These are phyloP conservation scores for Paraurostyla sp. DNA, from an alignment of 73 alveolate genomes.

Conservation along the genomic window DNA sequence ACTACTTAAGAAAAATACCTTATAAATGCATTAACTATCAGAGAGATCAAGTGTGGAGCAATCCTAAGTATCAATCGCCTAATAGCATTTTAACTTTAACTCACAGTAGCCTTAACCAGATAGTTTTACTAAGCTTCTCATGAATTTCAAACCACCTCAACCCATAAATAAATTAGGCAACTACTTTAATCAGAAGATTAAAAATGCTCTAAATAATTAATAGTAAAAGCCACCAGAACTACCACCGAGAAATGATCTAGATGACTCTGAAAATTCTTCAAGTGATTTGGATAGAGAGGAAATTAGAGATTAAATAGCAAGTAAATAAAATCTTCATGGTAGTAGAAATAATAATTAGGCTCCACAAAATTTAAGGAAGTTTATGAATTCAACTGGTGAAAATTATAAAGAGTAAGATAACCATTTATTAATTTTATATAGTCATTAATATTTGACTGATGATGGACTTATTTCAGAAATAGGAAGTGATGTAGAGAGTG, in stretches of 20 bases:
- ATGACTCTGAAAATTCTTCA: neutral
- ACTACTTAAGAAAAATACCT: neutral
- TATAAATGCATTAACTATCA: too few relatives aligned
- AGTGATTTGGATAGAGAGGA: constrained; percentile 4
- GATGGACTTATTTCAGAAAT: constrained; percentile 1
- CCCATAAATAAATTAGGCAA: neutral
- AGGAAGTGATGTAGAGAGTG: constrained; percentile 39
- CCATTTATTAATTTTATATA: too few relatives aligned
- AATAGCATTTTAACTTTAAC: neutral
- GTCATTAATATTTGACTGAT: too few relatives aligned
- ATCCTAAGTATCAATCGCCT: neutral
- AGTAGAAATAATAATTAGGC: neutral
- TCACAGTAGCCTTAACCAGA: constrained; percentile 5
- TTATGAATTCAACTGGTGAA: neutral
- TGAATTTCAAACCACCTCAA: neutral
- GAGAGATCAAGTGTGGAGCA: constrained; percentile 25
- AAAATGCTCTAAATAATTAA: neutral
- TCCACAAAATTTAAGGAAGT: neutral
- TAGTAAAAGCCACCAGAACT: constrained; percentile 20
- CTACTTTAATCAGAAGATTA: neutral
- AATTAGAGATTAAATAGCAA: neutral
- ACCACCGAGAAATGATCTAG: constrained; percentile 24
- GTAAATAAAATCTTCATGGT: neutral
- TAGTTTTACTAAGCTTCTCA: neutral
- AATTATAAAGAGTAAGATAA: too few relatives aligned